Conservation (phyloP, 345 rosid genomes). For the Populus deltoides region DNA sequence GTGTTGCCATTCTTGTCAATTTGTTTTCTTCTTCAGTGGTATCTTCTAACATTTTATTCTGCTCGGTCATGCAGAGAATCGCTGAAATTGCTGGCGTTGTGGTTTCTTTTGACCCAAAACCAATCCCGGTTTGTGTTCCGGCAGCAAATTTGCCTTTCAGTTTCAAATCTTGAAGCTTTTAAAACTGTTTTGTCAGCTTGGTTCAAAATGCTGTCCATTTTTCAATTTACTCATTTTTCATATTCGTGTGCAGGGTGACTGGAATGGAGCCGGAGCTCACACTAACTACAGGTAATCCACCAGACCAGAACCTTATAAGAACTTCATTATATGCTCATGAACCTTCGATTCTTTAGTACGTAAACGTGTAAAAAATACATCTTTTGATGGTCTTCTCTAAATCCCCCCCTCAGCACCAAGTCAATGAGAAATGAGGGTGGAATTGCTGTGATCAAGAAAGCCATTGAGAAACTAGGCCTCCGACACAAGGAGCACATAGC, state of each 20-base stretch:
- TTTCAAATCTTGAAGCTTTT: no score
- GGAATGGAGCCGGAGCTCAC: constrained; percentile 99
- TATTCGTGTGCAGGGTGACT: constrained; percentile 51
- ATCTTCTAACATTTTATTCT: background rate
- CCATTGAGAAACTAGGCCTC: constrained; percentile 65
- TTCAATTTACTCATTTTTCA: background rate
- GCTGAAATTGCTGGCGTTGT: constrained; percentile 74
- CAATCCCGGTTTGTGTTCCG: constrained; percentile 48
- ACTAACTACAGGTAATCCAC: constrained; percentile 61
- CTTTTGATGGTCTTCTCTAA: background rate
- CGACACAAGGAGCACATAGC: constrained; percentile 79
- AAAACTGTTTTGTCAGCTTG: background rate
- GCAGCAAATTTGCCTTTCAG: no score
- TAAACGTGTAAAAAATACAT: background rate
- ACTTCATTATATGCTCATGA: background rate
- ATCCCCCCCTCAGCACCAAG: constrained; percentile 50
- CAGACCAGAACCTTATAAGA: background rate
- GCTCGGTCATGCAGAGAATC: constrained; percentile 53
- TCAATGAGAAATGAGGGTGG: constrained; percentile 83
- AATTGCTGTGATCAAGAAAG: constrained; percentile 50
- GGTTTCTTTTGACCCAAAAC: constrained; percentile 83
- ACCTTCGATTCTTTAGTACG: background rate
- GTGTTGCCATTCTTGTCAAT: background rate
- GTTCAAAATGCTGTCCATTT: background rate
- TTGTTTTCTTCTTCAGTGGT: background rate